phyloP scores from a whole-genome alignment of 2,329 filamentous ascomycete species.

The Camillea tinctor region DNA sequence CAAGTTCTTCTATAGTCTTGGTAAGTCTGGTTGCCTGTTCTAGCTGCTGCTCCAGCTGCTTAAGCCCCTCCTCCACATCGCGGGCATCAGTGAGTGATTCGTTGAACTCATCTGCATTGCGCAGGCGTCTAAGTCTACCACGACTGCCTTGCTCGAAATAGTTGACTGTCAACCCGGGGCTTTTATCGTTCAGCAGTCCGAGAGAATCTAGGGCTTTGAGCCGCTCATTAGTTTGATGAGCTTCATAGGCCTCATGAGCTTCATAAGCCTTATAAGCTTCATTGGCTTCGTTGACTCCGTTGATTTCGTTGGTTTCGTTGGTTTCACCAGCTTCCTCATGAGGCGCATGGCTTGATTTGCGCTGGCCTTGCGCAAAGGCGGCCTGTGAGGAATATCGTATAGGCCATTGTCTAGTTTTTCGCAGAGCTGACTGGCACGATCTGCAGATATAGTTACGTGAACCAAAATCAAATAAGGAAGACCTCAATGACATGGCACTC shows the following conservation, averaged over 20 bases:
- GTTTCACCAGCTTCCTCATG: conserved; percentile 25
- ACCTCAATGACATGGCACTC: conserved; percentile 28
- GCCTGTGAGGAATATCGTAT: conserved; percentile 26
- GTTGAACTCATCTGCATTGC: conserved; percentile 40
- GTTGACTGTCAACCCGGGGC: conserved; percentile 34
- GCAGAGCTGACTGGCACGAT: conserved; percentile 28
- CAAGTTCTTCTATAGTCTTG: conserved; percentile 27
- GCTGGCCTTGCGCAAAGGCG: conserved; percentile 14
- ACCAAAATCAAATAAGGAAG: conserved; percentile 22
- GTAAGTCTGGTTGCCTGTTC: conserved; percentile 23
- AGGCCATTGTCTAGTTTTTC: conserved; percentile 24
- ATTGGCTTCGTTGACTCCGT: too few species aligned
- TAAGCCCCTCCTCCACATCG: conserved; percentile 36
- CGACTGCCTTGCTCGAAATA: conserved; percentile 49
- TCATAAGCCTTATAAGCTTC: too few species aligned
- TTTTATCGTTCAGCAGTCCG: conserved; percentile 25
- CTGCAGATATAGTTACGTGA: conserved; percentile 31
- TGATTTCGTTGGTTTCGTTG: too few species aligned
- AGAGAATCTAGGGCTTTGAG: conserved; percentile 26
- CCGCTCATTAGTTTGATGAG: too few species aligned
- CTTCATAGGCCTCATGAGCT: too few species aligned
- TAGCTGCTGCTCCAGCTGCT: conserved; percentile 39
- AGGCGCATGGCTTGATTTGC: conserved; percentile 13
- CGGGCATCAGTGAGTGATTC: conserved; percentile 38
- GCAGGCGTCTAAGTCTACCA: conserved; percentile 39